phyloP scores from a whole-genome alignment of 176 grass and related monocot genomes.

The Juncus inflexus region DNA sequence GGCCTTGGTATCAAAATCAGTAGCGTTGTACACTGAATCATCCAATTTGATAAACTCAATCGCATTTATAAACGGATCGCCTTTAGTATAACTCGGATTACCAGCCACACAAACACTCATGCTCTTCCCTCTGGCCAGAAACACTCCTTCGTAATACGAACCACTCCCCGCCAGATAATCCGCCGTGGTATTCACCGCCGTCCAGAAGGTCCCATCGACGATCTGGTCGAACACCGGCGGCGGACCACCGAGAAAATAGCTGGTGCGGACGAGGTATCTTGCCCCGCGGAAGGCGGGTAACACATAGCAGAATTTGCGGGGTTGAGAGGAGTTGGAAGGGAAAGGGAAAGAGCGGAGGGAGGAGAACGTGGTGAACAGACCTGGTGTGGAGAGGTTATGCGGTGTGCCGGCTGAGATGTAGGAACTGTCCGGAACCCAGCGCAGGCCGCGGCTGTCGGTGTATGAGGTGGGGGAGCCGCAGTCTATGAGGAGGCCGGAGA shows the following conservation, averaged over 20 bases:
- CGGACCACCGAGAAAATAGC: constrained; percentile 58
- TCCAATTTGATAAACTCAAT: constrained; percentile 74
- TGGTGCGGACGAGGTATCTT: constrained; percentile 79
- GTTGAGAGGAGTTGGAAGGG: neutral
- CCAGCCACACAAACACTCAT: constrained; percentile 63
- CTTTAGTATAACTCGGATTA: constrained; percentile 55
- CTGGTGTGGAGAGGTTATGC: constrained; percentile 23
- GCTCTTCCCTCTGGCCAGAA: constrained; percentile 45
- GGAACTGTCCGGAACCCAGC: constrained; percentile 41
- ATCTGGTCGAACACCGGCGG: constrained; percentile 71
- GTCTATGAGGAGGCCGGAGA: constrained; percentile 56
- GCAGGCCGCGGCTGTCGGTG: constrained; percentile 37
- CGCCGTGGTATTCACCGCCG: constrained; percentile 64
- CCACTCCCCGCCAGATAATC: constrained; percentile 49
- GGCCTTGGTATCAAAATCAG: constrained; percentile 46
- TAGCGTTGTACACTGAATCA: constrained; percentile 80
- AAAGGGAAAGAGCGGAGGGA: constrained; percentile 61
- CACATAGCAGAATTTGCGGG: constrained; percentile 68
- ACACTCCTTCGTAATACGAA: constrained; percentile 88
- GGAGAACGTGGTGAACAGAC: constrained; percentile 55
- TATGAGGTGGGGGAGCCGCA: constrained; percentile 37
- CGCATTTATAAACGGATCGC: constrained; percentile 69
- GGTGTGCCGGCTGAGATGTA: constrained; percentile 44
- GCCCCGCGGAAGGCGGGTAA: constrained; percentile 40
- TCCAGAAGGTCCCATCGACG: constrained; percentile 83